Evolutionary conservation across 164 flowering plant species (phyloP), one percentile per base, ranked within the genome.

Genomic region (Houttuynia cordata): DNA sequence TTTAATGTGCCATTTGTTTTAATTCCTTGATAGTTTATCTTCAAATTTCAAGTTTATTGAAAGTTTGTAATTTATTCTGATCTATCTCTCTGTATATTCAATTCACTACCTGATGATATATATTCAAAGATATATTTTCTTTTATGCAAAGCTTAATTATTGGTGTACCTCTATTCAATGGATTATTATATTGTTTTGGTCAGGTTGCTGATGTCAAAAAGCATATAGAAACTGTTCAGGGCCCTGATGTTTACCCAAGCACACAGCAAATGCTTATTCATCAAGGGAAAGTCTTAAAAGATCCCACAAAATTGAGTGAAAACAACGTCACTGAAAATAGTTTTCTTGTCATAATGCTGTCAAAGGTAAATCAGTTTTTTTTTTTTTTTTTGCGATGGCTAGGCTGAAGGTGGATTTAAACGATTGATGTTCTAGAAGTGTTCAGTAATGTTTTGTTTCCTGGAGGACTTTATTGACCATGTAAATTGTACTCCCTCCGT

Each of bases 221-320:
- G 60, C 75, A 55, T 20, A 85, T 89, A 51, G 94, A 89, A 72
- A 64, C 70, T 0, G 72, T 64, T 15, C 87, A 89, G 60, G 94
- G 96, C 23, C 23, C 71, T 23, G 84, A 78, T 70, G 75, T 80
- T 64, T 89, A 85, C 66, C 91, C 96, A 50, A 79, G 83, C 53
- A 68, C 73, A 17, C 81, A 74, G 59, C 96, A 86, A 68, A 78
- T 86, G 85, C 83, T 89, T 58, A 83, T 89, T 56, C 79, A 89
- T 64, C 90, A 88, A 66, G 96, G 96, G 63, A 88, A 89, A 65
- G 91, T 89, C 67, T 81, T 89, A 9, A 83, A 85, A 71, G 94
- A 89, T 71, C 66, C 45, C 12, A 78, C 87, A 8, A 86, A 86
- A 4, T 57, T 87, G 62, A 82, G 67, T 52, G 94, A 85, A 62